phyloP scores from a whole-genome alignment of 2,329 filamentous ascomycete genomes.

The Fusarium sp. region DNA sequence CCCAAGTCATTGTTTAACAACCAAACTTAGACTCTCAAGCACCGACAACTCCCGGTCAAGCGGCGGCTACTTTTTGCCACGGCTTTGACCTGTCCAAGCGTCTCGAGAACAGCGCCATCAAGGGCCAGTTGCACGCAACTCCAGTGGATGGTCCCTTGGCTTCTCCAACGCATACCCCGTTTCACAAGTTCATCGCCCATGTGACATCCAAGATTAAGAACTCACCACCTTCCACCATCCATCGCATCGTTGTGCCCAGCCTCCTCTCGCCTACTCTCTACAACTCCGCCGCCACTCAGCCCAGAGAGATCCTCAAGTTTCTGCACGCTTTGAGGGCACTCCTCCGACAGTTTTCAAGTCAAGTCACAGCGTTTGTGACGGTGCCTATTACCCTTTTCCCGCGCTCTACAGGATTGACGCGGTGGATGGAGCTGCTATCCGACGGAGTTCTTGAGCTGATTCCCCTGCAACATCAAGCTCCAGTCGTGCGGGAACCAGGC shows the following conservation, averaged over 20 bases:
- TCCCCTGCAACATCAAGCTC: constrained; percentile 69
- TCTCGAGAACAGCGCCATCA: constrained; percentile 61
- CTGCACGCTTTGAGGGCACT: constrained; percentile 81
- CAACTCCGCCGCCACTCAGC: constrained; percentile 73
- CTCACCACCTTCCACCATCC: constrained; percentile 70
- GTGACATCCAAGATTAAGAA: constrained; percentile 66
- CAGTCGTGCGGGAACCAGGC: constrained; percentile 60
- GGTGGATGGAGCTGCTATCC: constrained; percentile 85
- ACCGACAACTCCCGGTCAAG: constrained; percentile 37
- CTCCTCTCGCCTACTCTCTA: constrained; percentile 90
- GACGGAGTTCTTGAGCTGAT: constrained; percentile 90
- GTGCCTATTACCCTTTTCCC: constrained; percentile 85
- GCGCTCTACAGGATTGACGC: constrained; percentile 76
- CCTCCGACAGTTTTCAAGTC: constrained; percentile 72
- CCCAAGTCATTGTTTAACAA: constrained; percentile 1
- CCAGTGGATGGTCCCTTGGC: constrained; percentile 53
- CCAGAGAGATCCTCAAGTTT: constrained; percentile 80
- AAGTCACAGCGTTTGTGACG: constrained; percentile 78
- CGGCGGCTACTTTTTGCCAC: constrained; percentile 69
- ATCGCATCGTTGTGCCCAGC: constrained; percentile 85
- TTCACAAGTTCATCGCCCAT: constrained; percentile 71
- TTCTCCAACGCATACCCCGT: constrained; percentile 50
- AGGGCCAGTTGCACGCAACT: constrained; percentile 62
- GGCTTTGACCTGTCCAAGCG: constrained; percentile 77
- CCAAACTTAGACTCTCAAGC: constrained; percentile 33